Base-by-base conservation (phyloP, 768 basidiomycete genomes). In the Amanita rubescens region DNA sequence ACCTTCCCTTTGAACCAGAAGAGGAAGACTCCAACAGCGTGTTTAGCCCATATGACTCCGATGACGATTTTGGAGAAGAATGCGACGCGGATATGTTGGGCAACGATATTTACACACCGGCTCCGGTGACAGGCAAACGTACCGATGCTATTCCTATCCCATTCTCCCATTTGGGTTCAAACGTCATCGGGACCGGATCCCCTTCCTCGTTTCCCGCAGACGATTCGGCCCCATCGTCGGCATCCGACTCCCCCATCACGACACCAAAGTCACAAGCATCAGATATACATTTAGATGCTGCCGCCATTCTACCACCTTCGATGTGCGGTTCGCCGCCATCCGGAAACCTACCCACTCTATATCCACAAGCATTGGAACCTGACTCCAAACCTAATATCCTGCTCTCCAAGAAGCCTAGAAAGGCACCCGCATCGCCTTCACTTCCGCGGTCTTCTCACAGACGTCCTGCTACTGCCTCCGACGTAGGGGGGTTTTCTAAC, bases 151-250 rank as follows among this genome's bases (percentile, higher is more conserved):
- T 50, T 5, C 49, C 49, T 24, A 50, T 50, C n/a, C 49, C 49
- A 50, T 24, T 15, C 6, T 25, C 49, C 14, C 52, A 35, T 12
- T 22, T 35, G 32, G 27, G 24, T 27, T 17, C 19, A 41, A 30
- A 24, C 49, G 27, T 8, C 35, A 22, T 14, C 20, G n/a, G n/a
- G n/a, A 3, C 14, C 24, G 42, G 35, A 24, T 9, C 38, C 11
- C 34, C 32, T 12, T 30, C 34, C 37, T 34, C 34, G n/a, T 38
- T 25, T 33, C 32, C 34, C 12, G 20, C 9, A 20, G 42, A 32
- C 58, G 10, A 66, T 58, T 46, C 53, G 4, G 27, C 63, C 3
- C 59, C 62, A 34, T 60, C 60, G 6, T 67, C 60, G 5, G 49
- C 49, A 25, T 56, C 60, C 25, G 60, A 62, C 34, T 59, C 63